Conservation (phyloP, 1,284 basidiomycete genomes). For the Rhodotorula sp. region DNA sequence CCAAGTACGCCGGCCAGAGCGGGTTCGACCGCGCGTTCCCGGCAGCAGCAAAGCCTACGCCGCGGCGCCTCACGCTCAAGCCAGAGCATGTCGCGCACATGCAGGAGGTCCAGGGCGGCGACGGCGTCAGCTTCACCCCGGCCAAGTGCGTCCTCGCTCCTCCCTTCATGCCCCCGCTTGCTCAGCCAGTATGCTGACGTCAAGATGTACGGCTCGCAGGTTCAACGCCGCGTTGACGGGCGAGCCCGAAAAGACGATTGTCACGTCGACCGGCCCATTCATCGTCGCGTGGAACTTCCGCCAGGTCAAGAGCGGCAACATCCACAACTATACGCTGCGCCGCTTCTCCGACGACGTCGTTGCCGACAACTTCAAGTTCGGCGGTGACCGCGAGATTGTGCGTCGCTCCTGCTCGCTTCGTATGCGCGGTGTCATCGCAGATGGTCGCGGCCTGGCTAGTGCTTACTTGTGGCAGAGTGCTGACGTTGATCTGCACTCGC, state of each 20-base stretch:
- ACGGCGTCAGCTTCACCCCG: conserved; percentile 76
- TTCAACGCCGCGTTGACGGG: conserved; percentile 83
- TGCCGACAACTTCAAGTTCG: conserved; percentile 94
- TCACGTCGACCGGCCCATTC: conserved; percentile 93
- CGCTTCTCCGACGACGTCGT: conserved; percentile 90
- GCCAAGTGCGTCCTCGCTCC: conserved; percentile 64
- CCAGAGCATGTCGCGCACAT: conserved; percentile 95
- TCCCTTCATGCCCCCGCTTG: background rate
- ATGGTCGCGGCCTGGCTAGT: no score
- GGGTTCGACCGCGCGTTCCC: conserved; percentile 84
- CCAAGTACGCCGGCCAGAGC: conserved; percentile 33
- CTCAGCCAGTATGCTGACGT: no score
- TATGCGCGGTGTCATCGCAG: background rate
- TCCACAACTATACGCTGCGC: conserved; percentile 85
- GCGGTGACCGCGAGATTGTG: conserved; percentile 84
- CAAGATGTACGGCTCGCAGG: no score
- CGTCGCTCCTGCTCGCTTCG: background rate
- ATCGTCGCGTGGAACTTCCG: conserved; percentile 74
- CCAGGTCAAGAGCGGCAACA: conserved; percentile 86
- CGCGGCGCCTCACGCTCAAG: conserved; percentile 82
- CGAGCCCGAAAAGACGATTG: conserved; percentile 83
- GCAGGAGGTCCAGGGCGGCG: conserved; percentile 62
- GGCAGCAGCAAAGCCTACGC: conserved; percentile 87
- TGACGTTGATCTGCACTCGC: background rate
- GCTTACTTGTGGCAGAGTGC: background rate